Evolutionary conservation across 169 alveolate genomes (phyloP).

Genomic region (Theileria equi): DNA sequence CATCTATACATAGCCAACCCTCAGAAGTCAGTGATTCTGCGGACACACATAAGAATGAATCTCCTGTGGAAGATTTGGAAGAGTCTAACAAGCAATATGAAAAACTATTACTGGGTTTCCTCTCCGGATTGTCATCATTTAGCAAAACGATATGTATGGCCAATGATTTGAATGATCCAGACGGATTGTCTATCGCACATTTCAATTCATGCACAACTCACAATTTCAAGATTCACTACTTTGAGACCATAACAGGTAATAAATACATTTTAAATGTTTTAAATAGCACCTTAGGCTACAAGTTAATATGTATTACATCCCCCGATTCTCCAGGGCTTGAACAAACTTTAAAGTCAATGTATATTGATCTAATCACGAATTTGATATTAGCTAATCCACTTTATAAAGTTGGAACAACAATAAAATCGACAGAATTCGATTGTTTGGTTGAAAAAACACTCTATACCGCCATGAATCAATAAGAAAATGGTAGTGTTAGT

Average conservation of each 20-base stretch:
- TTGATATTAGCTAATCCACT: conserved; percentile 47
- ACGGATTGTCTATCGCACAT: conserved; percentile 47
- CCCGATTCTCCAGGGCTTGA: conserved; percentile 48
- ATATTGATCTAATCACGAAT: conserved; percentile 40
- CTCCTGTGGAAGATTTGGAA: conserved; percentile 5
- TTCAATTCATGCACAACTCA: conserved; percentile 57
- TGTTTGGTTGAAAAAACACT: conserved; percentile 32
- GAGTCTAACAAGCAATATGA: conserved; percentile 46
- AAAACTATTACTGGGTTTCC: conserved; percentile 48
- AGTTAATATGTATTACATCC: conserved; percentile 54
- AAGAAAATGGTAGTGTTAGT: conserved; percentile 5
- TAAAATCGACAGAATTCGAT: conserved; percentile 32
- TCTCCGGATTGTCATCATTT: conserved; percentile 49
- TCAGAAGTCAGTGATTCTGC: neutral
- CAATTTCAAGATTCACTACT: conserved; percentile 49
- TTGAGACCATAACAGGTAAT: conserved; percentile 55
- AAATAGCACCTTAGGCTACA: conserved; percentile 40
- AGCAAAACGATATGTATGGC: conserved; percentile 53
- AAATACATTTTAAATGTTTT: neutral
- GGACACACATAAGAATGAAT: neutral
- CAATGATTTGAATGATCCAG: conserved; percentile 33
- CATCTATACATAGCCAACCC: neutral
- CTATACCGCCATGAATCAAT: neutral
- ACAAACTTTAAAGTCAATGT: conserved; percentile 42
- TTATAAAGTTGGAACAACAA: conserved; percentile 31